These are phyloP conservation scores for Pythium chondricola DNA, from an alignment of 352 stramenopile species.

Conservation along the genomic window DNA sequence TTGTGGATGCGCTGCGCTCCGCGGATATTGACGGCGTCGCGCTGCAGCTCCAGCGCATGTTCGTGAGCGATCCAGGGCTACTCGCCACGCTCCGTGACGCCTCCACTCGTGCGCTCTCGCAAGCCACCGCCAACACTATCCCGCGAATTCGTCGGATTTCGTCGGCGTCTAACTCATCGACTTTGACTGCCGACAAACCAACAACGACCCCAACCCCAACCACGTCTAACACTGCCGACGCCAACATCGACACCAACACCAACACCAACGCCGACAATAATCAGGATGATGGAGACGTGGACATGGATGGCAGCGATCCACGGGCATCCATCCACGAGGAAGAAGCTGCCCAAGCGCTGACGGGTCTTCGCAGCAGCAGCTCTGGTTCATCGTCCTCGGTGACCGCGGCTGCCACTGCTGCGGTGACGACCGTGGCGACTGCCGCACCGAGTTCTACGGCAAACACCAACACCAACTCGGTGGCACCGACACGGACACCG, in stretches of 20 bases:
- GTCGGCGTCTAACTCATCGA: conserved; percentile 1
- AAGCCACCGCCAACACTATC: conserved; percentile 13
- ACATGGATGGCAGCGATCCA: conserved; percentile 7
- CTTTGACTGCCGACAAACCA: background rate
- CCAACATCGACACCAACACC: background rate
- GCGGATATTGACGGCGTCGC: conserved; percentile 31
- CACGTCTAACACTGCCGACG: background rate
- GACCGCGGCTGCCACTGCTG: conserved; percentile 11
- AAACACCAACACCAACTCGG: too few species aligned
- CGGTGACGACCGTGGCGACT: conserved; percentile 11
- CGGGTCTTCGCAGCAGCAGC: conserved; percentile 39
- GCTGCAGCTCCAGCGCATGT: conserved; percentile 31
- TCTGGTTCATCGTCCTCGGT: conserved; percentile 8
- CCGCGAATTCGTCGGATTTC: conserved; percentile 23
- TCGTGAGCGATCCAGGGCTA: conserved; percentile 28
- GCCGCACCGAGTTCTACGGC: too few species aligned
- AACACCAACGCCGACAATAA: background rate
- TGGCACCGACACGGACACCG: background rate
- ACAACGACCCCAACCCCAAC: background rate
- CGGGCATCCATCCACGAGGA: conserved; percentile 45
- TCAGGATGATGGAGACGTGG: conserved; percentile 2
- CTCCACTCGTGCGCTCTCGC: conserved; percentile 22
- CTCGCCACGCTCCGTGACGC: conserved; percentile 44
- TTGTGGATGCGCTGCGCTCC: conserved; percentile 16
- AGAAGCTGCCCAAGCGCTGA: conserved; percentile 65